Evolutionary conservation across 176 grass and related monocot species (phyloP), one percentile per base, ranked within the genome.

Genomic region (Oryza meyeriana): DNA sequence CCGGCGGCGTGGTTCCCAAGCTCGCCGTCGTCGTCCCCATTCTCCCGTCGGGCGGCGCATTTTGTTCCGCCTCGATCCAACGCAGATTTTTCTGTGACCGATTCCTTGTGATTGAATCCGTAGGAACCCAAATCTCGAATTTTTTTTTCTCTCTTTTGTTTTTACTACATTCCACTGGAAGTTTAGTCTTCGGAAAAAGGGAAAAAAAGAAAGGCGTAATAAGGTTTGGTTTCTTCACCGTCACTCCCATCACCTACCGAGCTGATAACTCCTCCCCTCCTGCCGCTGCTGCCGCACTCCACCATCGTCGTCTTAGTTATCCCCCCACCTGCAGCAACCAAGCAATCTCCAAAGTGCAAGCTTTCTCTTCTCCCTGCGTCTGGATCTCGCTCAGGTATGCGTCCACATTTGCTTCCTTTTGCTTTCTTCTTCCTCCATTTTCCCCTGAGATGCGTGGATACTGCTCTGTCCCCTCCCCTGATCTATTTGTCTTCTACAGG

Each of bases 181-280:
- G 18, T 22, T 18, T 22, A 22, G 22, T 55, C 50, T 5, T 22
- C 5, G 50, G 6, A 52, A 52, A 50, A 50, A 1, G 1, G 4
- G 20, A 55, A 55, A 17, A 17, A 1, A 17, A 47, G 14, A 0
- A 47, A 47, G 14, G 44, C 44, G 44, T 47, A 47, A 47, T 52
- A 52, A 59, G 31, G 64, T 45, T 45, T 69, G 64, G 42, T 80
- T 80, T 81, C 55, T 72, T 74, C 69, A 47, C 57, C 80, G 28
- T 64, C 79, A 81, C 80, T 83, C 80, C 69, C 71, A 82, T 69
- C 72, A 74, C 80, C 80, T 74, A 83, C 80, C 80, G 24, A 70
- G 39, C 69, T 83, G 80, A 83, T 61, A 83, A 83, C 80, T 83
- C 69, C 80, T 61, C 70, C 32, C 64, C 38, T 72, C 69, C 80